These are phyloP conservation scores for Zoysia pacifica DNA, from an alignment of 176 grass and related monocot genomes.

Conservation along the genomic window DNA sequence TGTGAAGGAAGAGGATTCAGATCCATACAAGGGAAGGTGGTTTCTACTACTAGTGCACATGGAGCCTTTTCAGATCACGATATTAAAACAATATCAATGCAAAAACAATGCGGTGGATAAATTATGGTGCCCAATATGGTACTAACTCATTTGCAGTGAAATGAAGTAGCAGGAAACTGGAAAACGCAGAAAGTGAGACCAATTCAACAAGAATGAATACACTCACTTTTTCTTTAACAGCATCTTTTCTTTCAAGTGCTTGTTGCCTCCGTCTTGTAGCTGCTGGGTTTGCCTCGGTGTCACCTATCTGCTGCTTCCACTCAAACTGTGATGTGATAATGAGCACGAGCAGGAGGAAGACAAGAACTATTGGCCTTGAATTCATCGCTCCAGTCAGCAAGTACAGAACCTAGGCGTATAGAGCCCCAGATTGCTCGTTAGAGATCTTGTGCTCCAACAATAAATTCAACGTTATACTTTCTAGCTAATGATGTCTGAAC, in stretches of 20 bases:
- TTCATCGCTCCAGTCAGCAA: constrained; percentile 51
- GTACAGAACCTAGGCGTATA: constrained; percentile 36
- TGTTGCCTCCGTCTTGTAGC: constrained; percentile 51
- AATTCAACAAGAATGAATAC: background rate
- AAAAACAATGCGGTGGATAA: background rate
- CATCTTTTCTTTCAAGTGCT: constrained; percentile 52
- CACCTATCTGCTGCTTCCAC: constrained; percentile 77
- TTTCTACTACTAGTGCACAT: background rate
- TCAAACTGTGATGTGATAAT: constrained; percentile 77
- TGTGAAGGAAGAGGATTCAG: no score
- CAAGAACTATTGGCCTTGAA: constrained; percentile 55
- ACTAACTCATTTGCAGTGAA: background rate
- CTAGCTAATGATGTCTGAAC: background rate
- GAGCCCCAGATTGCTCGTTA: background rate
- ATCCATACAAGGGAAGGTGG: no score
- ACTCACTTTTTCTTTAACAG: constrained; percentile 76
- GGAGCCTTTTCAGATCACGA: background rate
- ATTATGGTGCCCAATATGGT: background rate
- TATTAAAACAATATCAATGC: background rate
- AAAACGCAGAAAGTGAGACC: background rate
- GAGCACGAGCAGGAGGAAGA: constrained; percentile 76
- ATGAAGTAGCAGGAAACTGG: background rate
- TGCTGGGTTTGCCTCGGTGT: constrained; percentile 53
- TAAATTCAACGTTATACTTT: background rate
- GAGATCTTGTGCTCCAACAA: background rate